Evolutionary conservation across 2,329 filamentous ascomycete genomes (phyloP).

Genomic region (Talaromyces marneffei): DNA sequence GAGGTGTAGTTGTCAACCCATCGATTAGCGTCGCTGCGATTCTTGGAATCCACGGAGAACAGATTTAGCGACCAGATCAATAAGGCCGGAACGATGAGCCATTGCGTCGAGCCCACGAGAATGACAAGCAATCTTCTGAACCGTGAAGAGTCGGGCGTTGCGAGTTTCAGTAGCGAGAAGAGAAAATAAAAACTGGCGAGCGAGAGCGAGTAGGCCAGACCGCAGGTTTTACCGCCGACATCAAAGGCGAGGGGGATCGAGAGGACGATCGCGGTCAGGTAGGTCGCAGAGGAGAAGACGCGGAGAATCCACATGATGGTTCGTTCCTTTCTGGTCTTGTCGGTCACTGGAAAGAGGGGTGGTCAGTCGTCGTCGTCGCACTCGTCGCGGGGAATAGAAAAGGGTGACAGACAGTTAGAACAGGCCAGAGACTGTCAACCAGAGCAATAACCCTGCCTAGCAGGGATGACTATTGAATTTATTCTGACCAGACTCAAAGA

Average conservation of each 20-base stretch:
- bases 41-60: conserved; percentile 82
- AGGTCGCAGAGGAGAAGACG: conserved; percentile 71
- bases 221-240: conserved; percentile 90
- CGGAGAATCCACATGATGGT: conserved; percentile 72
- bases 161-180: conserved; percentile 73
- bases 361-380: conserved; percentile 1
- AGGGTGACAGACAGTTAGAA: conserved; percentile 10
- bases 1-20: conserved; percentile 69
- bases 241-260: conserved; percentile 97
- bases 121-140: conserved; percentile 66
- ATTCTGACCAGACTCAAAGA: background rate
- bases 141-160: conserved; percentile 71
- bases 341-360: background rate
- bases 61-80: conserved; percentile 94
- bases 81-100: conserved; percentile 75
- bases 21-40: conserved; percentile 43
- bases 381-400: background rate
- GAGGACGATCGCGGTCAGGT: conserved; percentile 86
- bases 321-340: conserved; percentile 8
- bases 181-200: conserved; percentile 86
- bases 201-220: conserved; percentile 85
- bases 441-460: conserved; percentile 10
- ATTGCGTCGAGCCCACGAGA: conserved; percentile 70
- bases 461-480: conserved; percentile 5
- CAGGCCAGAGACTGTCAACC: conserved; percentile 1